Evolutionary conservation across 352 stramenopile species (phyloP), one percentile per base, ranked within the genome.

Genomic region (Globisporangium emineosum): DNA sequence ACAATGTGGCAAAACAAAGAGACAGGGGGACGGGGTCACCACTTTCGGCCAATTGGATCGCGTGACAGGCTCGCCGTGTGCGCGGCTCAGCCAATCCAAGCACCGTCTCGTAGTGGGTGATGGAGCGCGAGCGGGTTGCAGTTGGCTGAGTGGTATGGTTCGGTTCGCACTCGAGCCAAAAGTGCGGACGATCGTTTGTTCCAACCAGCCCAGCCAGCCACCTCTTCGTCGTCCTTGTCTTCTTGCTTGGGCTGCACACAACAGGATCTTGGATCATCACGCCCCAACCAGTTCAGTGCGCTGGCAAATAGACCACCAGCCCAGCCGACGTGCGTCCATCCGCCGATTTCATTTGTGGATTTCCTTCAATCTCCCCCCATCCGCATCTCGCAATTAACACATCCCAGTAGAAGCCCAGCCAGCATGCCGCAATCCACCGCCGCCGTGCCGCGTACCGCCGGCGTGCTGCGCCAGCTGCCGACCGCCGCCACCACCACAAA

Each of bases 401-500:
- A 33, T 40, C 17, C 15, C 17, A 57, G 2, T 10, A 21, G 21
- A 19, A 29, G 3, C 27, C 2, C 10, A 33, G 9, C 50, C 25
- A 56, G 2, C 52, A 59, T 42, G 35, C 53, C 21, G 13, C 65
- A 53, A 37, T 42, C 47, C 35, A 43, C 29, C 19, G 25, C 55
- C 25, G 55, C 29, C 12, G 55, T 65, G 17, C 57, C 62, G 42
- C 62, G 62, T 43, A 57, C 54, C 29, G 62, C 62, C 3, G 51
- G 65, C 23, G 42, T 69, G 49, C 50, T 60, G 51, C 65, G 65
- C 62, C 42, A 65, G 45, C 71, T 71, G 19, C 63, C 71, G 15
- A 55, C 62, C 19, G 6, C 64, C 10, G 8, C 56, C 42, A 58
- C 45, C 15, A 3, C 65, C 40, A 64, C 62, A 3, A 33, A 66